Evolutionary conservation across 106 monocot species (phyloP).

Genomic region (Alisma plantagoaquatica): DNA sequence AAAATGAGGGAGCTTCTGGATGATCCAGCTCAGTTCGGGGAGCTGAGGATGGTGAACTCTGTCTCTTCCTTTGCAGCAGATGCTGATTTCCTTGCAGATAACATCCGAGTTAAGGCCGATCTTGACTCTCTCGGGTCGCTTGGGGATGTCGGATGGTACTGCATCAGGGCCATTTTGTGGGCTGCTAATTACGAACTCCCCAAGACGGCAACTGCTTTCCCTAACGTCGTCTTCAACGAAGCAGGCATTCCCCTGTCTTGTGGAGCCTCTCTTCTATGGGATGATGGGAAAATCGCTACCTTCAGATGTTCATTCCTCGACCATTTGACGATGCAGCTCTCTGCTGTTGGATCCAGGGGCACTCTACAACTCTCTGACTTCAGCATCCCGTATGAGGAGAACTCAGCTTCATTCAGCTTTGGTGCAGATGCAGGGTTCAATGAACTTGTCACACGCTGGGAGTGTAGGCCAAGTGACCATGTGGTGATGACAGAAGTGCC

Average conservation of each 20-base stretch:
- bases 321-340: conserved; percentile 49
- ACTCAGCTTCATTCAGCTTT: conserved; percentile 25
- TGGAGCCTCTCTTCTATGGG: conserved; percentile 45
- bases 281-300: conserved; percentile 50
- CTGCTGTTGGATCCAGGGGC: conserved; percentile 44
- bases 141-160: conserved; percentile 82
- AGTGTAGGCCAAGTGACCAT: conserved; percentile 35
- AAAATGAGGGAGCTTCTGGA: conserved; percentile 34
- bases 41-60: conserved; percentile 37
- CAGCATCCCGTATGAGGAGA: conserved; percentile 54
- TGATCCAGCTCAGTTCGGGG: conserved; percentile 35
- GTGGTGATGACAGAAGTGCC: conserved; percentile 40
- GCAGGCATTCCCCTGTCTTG: conserved; percentile 54
- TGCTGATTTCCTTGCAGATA: conserved; percentile 48
- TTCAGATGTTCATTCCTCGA: conserved; percentile 61
- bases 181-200: conserved; percentile 51
- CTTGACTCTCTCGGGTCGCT: conserved; percentile 73
- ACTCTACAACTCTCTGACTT: conserved; percentile 42
- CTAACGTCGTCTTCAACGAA: conserved; percentile 25
- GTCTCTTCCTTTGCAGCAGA: conserved; percentile 26
- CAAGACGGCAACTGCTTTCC: conserved; percentile 39
- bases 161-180: conserved; percentile 63
- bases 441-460: conserved; percentile 50
- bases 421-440: conserved; percentile 26
- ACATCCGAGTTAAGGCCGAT: conserved; percentile 83